Percentiles rank a stretch among this genome's conserved stretches.
phyloP scores from a whole-genome alignment of 2,329 filamentous ascomycete species.

The Truncatella angustata region DNA sequence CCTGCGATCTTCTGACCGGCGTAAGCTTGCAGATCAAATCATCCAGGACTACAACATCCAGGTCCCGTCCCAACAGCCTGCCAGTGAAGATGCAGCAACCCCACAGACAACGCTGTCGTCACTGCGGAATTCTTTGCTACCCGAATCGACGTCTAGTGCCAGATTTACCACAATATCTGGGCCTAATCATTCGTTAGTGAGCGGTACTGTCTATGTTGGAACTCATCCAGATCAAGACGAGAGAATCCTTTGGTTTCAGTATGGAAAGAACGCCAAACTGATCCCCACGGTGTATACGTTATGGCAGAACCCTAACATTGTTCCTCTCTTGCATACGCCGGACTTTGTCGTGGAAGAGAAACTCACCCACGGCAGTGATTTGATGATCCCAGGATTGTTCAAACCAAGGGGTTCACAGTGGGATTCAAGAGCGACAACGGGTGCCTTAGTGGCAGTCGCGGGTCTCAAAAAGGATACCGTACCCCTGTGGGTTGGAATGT shows the following conservation, averaged over 20 bases:
- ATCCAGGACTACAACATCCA: conserved; percentile 57
- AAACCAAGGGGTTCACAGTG: conserved; percentile 57
- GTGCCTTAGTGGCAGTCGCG: conserved; percentile 61
- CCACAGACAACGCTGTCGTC: conserved; percentile 8
- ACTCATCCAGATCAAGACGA: conserved; percentile 52
- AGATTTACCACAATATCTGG: conserved; percentile 65
- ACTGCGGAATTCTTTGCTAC: conserved; percentile 55
- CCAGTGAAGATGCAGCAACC: conserved; percentile 12
- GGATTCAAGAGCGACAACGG: conserved; percentile 55
- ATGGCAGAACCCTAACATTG: conserved; percentile 60
- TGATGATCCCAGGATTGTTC: conserved; percentile 68
- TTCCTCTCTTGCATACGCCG: conserved; percentile 64
- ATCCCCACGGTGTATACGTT: conserved; percentile 62
- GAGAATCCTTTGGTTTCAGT: conserved; percentile 63
- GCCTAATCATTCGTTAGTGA: conserved; percentile 58
- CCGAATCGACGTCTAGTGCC: conserved; percentile 60
- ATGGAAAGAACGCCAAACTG: conserved; percentile 49
- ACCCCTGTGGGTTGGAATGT: conserved; percentile 63
- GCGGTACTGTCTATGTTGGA: conserved; percentile 64
- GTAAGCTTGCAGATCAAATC: conserved; percentile 65
- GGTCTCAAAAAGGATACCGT: conserved; percentile 58
- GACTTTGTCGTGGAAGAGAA: conserved; percentile 57
- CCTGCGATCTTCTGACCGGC: conserved; percentile 64
- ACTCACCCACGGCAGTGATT: conserved; percentile 61
- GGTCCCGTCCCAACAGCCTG: conserved; percentile 10